A percentile compares a stretch with the other conserved stretches of the same genome.
Conservation (phyloP, 257 asterid genomes). For the Linaria vulgaris region DNA sequence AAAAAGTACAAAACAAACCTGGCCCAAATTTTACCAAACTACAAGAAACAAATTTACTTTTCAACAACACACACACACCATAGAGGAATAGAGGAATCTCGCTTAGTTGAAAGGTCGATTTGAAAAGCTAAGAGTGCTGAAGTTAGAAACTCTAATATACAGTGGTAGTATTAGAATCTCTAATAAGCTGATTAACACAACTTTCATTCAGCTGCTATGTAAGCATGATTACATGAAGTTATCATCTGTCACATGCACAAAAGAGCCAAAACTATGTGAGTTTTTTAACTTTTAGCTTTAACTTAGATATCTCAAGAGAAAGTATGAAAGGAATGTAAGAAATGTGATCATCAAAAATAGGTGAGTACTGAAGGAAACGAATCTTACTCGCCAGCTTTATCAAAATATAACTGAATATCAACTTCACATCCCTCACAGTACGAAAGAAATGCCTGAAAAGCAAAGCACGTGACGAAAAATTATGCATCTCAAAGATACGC, state of each 20-base stretch:
- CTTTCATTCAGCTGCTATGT: too few species aligned
- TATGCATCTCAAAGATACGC: background rate
- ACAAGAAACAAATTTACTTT: too few species aligned
- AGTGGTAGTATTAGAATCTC: constrained; percentile 13
- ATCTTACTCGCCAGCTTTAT: constrained; percentile 97
- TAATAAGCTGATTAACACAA: constrained; percentile 8
- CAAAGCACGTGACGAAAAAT: constrained; percentile 16
- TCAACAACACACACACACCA: too few species aligned
- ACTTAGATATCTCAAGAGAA: background rate
- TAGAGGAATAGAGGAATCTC: too few species aligned
- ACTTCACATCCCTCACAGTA: constrained; percentile 98
- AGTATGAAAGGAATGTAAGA: constrained; percentile 10
- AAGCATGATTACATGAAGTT: too few species aligned
- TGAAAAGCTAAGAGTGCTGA: too few species aligned
- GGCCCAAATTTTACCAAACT: too few species aligned
- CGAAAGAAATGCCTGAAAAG: constrained; percentile 85
- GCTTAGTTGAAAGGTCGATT: too few species aligned
- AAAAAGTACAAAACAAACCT: too few species aligned
- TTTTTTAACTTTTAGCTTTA: constrained; percentile 1
- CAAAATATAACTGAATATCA: constrained; percentile 80
- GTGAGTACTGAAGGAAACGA: constrained; percentile 28
- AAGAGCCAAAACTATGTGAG: constrained; percentile 12
- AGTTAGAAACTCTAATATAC: too few species aligned
- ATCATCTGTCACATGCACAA: constrained; percentile 1
- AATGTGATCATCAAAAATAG: constrained; percentile 12